Conservation (phyloP, 495 filamentous ascomycete genomes). For the Neurospora sp. region DNA sequence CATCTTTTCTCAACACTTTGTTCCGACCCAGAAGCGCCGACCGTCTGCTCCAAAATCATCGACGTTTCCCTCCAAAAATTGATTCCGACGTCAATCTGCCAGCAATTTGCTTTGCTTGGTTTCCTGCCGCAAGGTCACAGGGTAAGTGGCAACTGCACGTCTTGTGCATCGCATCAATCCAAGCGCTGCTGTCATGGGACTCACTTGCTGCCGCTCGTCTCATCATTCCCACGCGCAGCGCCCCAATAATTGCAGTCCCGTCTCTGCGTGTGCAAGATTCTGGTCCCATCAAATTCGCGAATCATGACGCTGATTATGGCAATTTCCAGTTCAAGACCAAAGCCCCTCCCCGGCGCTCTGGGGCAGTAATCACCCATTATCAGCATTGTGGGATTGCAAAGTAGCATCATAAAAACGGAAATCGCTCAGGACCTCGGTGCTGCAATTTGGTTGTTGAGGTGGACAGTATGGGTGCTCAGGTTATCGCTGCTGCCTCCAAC, state of each 20-base stretch:
- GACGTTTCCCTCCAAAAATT: background rate
- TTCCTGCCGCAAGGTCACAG: conserved; percentile 1
- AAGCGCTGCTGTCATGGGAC: background rate
- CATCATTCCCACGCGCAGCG: background rate
- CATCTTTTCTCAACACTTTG: background rate
- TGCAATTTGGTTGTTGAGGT: background rate
- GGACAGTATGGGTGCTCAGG: conserved; percentile 19
- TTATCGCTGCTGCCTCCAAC: conserved; percentile 18
- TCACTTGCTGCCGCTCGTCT: background rate
- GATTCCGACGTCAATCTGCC: background rate
- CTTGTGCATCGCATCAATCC: background rate
- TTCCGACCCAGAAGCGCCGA: background rate
- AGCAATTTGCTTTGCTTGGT: background rate
- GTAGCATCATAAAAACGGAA: background rate
- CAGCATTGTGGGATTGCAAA: background rate
- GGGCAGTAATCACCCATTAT: background rate
- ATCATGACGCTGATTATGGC: background rate
- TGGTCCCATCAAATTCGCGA: background rate
- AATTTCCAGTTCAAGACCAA: background rate
- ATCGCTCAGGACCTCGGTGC: background rate
- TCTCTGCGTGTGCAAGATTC: background rate
- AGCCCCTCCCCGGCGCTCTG: background rate
- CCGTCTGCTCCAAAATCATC: background rate
- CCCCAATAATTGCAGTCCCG: background rate
- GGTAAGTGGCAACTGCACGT: conserved; percentile 1